Conservation (phyloP, 495 filamentous ascomycete species). For the Tuber brumale region DNA sequence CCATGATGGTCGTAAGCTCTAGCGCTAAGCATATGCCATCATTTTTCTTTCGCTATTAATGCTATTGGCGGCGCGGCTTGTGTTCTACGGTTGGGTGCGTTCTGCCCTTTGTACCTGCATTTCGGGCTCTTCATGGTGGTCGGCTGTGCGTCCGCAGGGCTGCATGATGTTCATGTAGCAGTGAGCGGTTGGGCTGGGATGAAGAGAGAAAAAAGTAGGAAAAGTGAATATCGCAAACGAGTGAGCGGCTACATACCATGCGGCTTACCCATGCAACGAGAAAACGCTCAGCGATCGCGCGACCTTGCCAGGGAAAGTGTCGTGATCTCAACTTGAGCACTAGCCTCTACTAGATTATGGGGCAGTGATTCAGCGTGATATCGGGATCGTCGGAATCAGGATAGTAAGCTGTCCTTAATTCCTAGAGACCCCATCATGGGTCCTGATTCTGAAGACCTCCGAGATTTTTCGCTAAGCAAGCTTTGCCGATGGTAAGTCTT, state of each 20-base stretch:
- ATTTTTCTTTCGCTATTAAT: neutral
- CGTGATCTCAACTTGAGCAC: neutral
- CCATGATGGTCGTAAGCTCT: neutral
- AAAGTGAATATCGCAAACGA: neutral
- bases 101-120: neutral
- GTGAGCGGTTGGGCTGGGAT: neutral
- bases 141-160: neutral
- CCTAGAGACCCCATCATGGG: neutral
- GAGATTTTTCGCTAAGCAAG: neutral
- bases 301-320: neutral
- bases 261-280: neutral
- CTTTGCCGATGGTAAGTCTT: neutral
- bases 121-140: neutral
- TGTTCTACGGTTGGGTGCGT: neutral
- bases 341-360: neutral
- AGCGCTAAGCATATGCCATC: neutral
- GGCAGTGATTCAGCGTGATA: neutral
- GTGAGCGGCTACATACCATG: neutral
- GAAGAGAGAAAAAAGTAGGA: neutral
- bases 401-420: neutral
- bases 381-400: neutral
- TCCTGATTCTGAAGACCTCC: neutral
- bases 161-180: neutral
- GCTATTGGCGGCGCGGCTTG: neutral
- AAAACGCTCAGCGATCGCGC: neutral